Evolutionary conservation across 1,139 yeast genomes (phyloP), one percentile per base, ranked within the genome.

Genomic region (Candida sp.): DNA sequence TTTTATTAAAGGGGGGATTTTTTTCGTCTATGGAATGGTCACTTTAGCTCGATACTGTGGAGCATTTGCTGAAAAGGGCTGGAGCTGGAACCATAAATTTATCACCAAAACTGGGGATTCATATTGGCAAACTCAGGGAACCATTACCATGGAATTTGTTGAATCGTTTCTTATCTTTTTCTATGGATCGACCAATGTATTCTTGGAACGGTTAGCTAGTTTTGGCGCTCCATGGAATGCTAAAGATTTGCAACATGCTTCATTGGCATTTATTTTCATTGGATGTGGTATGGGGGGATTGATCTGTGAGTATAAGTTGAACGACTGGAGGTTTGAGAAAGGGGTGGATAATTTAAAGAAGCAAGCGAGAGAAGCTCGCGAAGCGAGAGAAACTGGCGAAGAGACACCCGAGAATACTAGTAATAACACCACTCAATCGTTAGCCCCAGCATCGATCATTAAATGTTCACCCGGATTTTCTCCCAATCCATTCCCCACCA

Each of bases 281-380:
- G 98, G 99, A 8, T 83, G 93, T 43, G 99, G 99, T 5, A 69
- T 90, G 36, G 87, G 97, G 66, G 99, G 99, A 3, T 76, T 93
- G 25, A 69, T 91, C 36, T 73, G 89, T 7, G 99, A 93, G 62
- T 60, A 77, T 19, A 76, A 76, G 48, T 64, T 84, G 44, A 66
- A 61, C 36, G 43, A 50, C 19, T 80, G 84, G 84, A 69, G 81
- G 54, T 66, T 47, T 44, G 66, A 68, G 29, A 68, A 66, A 48
- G 75, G 75, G 45, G 49, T 52, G 22, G 58, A 54, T 19, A 57
- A 64, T 42, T 59, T 53, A 50, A 55, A 42, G 23, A 49, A 41
- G 12, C 11, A 15, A 19, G 21, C 22, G 15, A 23, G 23, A 23
- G 32, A 36, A 23, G 21, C 7, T 3, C 29, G 11, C 7, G 38